Evolutionary conservation across 1,284 basidiomycete genomes (phyloP), one percentile per base, ranked within the genome.

Genomic region (Gymnopus androsaceus): DNA sequence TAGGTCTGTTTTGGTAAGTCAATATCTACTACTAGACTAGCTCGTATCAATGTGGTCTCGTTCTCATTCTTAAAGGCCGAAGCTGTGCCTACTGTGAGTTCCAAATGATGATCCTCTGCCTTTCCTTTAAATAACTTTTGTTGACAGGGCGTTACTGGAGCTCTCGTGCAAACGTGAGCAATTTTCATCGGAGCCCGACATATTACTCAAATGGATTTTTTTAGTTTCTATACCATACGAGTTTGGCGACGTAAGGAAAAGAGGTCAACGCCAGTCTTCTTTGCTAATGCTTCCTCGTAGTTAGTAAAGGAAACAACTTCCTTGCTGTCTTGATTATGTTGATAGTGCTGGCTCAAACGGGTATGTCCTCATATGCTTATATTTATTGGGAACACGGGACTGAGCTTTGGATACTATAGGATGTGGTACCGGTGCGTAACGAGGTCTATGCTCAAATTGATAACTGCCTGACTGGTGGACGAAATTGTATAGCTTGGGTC

Each of bases 121-220:
- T 21, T 50, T 30, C 30, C 12, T n/a, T 19, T 50, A 8, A 28
- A 28, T 27, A 21, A 23, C 11, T 14, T 17, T 17, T 8, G 14
- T 30, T 40, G n/a, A 3, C 14, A 60, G 59, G 59, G 59, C 12
- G 37, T 60, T 14, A 57, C 59, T 17, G 59, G 55, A 4, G 37
- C 47, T n/a, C 41, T 60, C 12, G 59, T 60, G 6, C 59, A 60
- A 37, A 31, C 47, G 58, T 59, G 25, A 53, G 58, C 47, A 38
- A 17, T 27, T 2, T 1, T 12, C 9, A 36, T 11, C 25, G 15
- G 27, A 25, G 14, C 15, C 19, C 2, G 2, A 15, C 28, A 33
- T 7, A 17, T 27, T 30, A 31, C 17, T 12, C 28, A 33, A 17
- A 25, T 30, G 27, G 8, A 28, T 52, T 15, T 7, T 33, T 33